A percentile compares a stretch with the other conserved stretches of the same genome.
phyloP scores from a whole-genome alignment of 2,329 filamentous ascomycete species.

The Chaetomiaceae sp. region DNA sequence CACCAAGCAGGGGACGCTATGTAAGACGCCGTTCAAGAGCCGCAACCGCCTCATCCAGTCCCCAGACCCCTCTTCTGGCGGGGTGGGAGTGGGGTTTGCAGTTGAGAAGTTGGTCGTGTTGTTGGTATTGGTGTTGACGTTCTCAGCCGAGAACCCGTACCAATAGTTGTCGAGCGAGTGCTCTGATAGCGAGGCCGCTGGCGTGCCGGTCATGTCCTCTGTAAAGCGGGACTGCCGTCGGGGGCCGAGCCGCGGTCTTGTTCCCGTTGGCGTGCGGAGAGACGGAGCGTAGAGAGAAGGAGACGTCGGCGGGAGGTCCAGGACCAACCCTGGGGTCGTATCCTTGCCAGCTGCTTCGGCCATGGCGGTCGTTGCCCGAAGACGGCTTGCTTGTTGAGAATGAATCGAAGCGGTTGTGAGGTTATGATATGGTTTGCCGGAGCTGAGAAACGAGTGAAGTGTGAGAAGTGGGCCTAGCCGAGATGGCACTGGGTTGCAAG shows the following conservation, averaged over 20 bases:
- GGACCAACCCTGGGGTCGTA: not conserved
- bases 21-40: conserved; percentile 15
- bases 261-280: not conserved
- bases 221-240: conserved; percentile 26
- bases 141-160: conserved; percentile 9
- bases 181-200: conserved; percentile 26
- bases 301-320: not conserved
- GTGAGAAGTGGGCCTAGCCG: too few species aligned
- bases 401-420: not conserved
- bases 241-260: conserved; percentile 7
- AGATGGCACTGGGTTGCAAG: too few species aligned
- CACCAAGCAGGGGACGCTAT: conserved; percentile 19
- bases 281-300: conserved; percentile 5
- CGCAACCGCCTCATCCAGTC: conserved; percentile 9
- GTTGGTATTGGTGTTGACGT: conserved; percentile 5
- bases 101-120: not conserved
- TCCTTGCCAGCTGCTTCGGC: not conserved
- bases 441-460: not conserved
- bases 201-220: conserved; percentile 30
- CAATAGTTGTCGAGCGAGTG: conserved; percentile 14
- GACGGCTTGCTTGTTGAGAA: not conserved
- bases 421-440: not conserved
- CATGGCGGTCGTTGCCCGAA: not conserved
- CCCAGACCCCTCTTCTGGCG: not conserved
- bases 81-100: not conserved